Conservation (phyloP, 1,139 yeast genomes). For the Taphrina communis region DNA sequence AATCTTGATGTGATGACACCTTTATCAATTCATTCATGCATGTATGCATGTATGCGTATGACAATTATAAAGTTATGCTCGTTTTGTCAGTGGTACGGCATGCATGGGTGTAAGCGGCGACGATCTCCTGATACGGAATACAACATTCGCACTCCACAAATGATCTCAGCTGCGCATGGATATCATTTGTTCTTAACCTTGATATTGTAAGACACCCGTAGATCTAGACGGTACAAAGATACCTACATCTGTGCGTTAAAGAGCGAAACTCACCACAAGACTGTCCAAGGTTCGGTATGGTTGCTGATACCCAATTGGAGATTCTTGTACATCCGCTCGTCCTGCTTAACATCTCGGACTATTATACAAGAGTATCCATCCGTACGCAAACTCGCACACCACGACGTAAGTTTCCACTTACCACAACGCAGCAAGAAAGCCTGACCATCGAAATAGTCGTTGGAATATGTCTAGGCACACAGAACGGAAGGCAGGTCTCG, state of each 20-base stretch:
- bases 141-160: background rate
- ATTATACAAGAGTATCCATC: conserved; percentile 5
- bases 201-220: too few species aligned
- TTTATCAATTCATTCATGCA: too few species aligned
- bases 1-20: too few species aligned
- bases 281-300: background rate
- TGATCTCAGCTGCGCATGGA: background rate
- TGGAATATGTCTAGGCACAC: conserved; percentile 33
- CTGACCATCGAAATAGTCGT: conserved; percentile 9
- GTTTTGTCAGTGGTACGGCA: too few species aligned
- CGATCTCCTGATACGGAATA: background rate
- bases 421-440: background rate
- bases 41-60: too few species aligned
- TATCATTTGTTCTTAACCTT: background rate
- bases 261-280: too few species aligned
- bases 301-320: conserved; percentile 8
- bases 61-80: too few species aligned
- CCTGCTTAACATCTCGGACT: conserved; percentile 31
- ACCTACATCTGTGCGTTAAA: too few species aligned
- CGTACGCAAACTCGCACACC: conserved; percentile 2
- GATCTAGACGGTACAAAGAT: too few species aligned
- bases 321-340: conserved; percentile 35
- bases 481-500: conserved; percentile 18
- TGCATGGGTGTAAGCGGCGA: background rate
- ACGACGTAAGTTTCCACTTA: conserved; percentile 3